phyloP scores from a whole-genome alignment of 805 yeast species.

The Pichia heedii region DNA sequence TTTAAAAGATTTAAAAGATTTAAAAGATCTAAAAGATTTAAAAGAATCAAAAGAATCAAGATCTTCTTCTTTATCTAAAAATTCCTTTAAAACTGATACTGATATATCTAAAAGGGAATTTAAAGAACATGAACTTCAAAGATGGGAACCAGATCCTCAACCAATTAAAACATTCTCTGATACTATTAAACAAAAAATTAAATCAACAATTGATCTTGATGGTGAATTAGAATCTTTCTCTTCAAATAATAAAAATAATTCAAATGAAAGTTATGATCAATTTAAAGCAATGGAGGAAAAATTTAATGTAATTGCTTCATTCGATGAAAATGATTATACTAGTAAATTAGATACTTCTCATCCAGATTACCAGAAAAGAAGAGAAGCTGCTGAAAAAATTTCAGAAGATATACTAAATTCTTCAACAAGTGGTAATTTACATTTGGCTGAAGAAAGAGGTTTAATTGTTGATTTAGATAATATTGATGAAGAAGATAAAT shows the following conservation, averaged over 20 bases:
- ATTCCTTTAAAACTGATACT: conserved; percentile 65
- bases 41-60: not conserved
- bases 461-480: conserved; percentile 69
- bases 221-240: conserved; percentile 1
- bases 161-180: not conserved
- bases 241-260: not conserved
- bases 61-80: not conserved
- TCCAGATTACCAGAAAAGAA: conserved; percentile 61
- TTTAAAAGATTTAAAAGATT: too few species aligned
- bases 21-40: not conserved
- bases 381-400: conserved; percentile 62
- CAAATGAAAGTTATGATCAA: conserved; percentile 66
- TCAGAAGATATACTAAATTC: conserved; percentile 79
- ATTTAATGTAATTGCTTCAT: conserved; percentile 80
- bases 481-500: conserved; percentile 90
- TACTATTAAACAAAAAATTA: not conserved
- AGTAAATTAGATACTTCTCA: conserved; percentile 61
- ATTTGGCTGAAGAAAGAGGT: conserved; percentile 90
- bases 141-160: conserved; percentile 70
- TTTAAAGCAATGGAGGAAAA: conserved; percentile 83
- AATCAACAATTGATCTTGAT: not conserved
- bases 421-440: conserved; percentile 56
- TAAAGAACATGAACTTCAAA: conserved; percentile 66
- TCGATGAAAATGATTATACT: conserved; percentile 81
- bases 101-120: conserved; percentile 56